Conservation (phyloP, 192 early-diverging fungal species). For the Chytriomyces sp. region DNA sequence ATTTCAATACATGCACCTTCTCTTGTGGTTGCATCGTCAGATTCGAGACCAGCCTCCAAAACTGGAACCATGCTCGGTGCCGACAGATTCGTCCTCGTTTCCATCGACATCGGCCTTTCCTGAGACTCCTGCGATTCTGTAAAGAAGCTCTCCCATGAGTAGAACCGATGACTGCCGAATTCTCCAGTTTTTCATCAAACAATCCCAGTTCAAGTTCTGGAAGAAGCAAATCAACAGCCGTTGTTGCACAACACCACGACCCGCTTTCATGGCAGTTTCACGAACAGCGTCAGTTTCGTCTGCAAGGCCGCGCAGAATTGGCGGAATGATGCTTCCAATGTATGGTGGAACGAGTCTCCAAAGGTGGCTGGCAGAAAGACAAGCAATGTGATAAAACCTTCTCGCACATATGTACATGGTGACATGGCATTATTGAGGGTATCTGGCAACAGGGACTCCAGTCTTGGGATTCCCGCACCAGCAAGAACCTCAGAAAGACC, state of each 20-base stretch:
- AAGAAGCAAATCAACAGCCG: constrained; percentile 85
- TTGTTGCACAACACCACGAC: constrained; percentile 86
- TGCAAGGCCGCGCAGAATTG: constrained; percentile 87
- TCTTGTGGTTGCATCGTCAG: constrained; percentile 69
- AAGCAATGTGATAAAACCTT: constrained; percentile 95
- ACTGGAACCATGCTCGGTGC: constrained; percentile 86
- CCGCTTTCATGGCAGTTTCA: constrained; percentile 88
- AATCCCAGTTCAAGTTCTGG: constrained; percentile 89
- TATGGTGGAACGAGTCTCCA: constrained; percentile 91
- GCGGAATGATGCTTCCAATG: constrained; percentile 83
- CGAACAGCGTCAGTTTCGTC: constrained; percentile 95
- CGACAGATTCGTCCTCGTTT: constrained; percentile 64
- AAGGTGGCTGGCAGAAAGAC: constrained; percentile 96
- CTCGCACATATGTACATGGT: constrained; percentile 79
- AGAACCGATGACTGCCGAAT: constrained; percentile 94
- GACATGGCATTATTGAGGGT: constrained; percentile 80
- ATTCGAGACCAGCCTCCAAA: constrained; percentile 78
- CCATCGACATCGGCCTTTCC: constrained; percentile 67
- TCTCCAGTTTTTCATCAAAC: constrained; percentile 93
- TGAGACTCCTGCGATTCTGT: constrained; percentile 86
- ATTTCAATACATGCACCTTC: constrained; percentile 94
- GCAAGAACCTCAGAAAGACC: constrained; percentile 93
- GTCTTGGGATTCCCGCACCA: constrained; percentile 80
- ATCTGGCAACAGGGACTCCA: constrained; percentile 90
- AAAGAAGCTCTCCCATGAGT: constrained; percentile 92